Base-by-base conservation (phyloP, 2,329 filamentous ascomycete genomes). In the Phyllosticta citrichinensis region DNA sequence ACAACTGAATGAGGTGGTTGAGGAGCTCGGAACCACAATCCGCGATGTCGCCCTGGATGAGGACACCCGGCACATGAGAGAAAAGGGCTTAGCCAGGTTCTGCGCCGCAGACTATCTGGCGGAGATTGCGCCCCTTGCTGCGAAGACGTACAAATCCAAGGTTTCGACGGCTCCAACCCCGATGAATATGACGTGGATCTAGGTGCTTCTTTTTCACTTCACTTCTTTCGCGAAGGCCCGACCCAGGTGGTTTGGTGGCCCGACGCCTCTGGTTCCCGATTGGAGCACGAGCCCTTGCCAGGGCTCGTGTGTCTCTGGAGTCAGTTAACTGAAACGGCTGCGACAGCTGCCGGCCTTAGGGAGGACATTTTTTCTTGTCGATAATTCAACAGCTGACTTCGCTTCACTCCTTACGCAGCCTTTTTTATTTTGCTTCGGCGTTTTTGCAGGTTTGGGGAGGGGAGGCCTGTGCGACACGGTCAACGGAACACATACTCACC, bases 1-100 rank as follows among this genome's bases (percentile, higher is more conserved):
- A 61, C 88, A 97, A 75, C 89, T 97, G 24, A 91, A 91, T 58
- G 94, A 97, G 75, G 83, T 97, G 17, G 93, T 88, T 0, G 94
- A 97, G 75, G 92, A 97, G 74, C 93, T 91, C 67, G 85, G 85
- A 52, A 71, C 72, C 55, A 76, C 74, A 0, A 80, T 85, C 30
- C 81, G 82, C 64, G 80, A 84, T 63, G 80, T 81, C n/a, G 78
- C 85, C 54, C 76, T 86, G 50, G 87, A 92, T 53, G 88, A 90
- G 60, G 91, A 95, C 73, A 82, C 89, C 68, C 79, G 83, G 65
- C 83, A 87, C 62, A 83, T 97, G 70, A 74, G 81, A 62, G 79
- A 81, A 24, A 84, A 83, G 64, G 90, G 89, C 2, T 81, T 97
- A 5, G 81, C 80, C 68, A 88, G 87, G 68, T 89, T 91, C 73